phyloP scores from a whole-genome alignment of 768 basidiomycete species.

The Candolleomyces efflorescens region DNA sequence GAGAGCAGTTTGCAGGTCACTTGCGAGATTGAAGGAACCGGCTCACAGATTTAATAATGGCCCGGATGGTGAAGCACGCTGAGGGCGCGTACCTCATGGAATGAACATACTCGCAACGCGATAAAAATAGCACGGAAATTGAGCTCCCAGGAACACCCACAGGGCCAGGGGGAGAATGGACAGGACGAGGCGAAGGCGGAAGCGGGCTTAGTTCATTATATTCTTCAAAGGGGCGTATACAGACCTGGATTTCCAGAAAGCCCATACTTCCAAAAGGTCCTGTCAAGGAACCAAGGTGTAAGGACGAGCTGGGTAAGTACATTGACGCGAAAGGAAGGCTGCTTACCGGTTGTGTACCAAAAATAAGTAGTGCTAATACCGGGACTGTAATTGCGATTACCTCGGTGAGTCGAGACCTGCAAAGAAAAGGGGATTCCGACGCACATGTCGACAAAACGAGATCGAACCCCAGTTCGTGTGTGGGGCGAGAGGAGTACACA shows the following conservation, averaged over 20 bases:
- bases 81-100: too few relatives aligned
- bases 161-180: too few relatives aligned
- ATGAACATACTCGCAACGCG: too few relatives aligned
- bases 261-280: constrained; percentile 5
- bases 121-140: too few relatives aligned
- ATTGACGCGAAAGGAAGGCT: neutral
- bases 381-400: constrained; percentile 16
- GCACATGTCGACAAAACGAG: constrained; percentile 20
- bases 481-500: constrained; percentile 16
- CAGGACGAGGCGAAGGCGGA: neutral
- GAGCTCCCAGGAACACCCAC: too few relatives aligned
- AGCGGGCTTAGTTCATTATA: neutral
- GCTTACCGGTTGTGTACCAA: constrained; percentile 21
- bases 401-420: neutral
- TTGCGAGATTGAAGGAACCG: too few relatives aligned
- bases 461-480: constrained; percentile 20
- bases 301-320: neutral
- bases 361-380: constrained; percentile 18
- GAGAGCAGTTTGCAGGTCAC: too few relatives aligned
- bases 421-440: neutral
- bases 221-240: neutral
- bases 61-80: too few relatives aligned
- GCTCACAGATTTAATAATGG: too few relatives aligned
- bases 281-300: neutral
- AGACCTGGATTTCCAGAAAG: constrained; percentile 1